phyloP scores from a whole-genome alignment of 1,139 yeast species.

The Yamadazyma sp. region DNA sequence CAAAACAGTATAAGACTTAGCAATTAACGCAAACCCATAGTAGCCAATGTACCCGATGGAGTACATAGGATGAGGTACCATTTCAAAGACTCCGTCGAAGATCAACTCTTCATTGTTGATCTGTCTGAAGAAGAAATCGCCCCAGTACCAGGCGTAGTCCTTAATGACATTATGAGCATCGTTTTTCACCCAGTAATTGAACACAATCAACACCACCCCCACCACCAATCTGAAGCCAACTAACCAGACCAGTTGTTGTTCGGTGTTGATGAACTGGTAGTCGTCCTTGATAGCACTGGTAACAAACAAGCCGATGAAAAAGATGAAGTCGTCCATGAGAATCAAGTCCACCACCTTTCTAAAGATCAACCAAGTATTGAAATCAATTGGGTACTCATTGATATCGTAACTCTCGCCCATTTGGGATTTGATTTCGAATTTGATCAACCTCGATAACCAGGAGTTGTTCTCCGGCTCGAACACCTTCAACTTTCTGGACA shows the following conservation, averaged over 20 bases:
- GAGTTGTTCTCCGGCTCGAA: slow-evolving; percentile 40
- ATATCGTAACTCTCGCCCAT: slow-evolving; percentile 57
- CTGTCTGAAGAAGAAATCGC: slow-evolving; percentile 84
- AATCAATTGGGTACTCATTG: slow-evolving; percentile 63
- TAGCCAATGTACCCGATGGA: slow-evolving; percentile 88
- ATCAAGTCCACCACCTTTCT: slow-evolving; percentile 80
- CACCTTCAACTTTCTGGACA: slow-evolving; percentile 49
- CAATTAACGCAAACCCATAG: slow-evolving; percentile 79
- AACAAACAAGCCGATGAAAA: slow-evolving; percentile 69
- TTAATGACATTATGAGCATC: slow-evolving; percentile 89
- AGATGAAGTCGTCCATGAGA: slow-evolving; percentile 82
- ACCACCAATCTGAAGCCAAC: slow-evolving; percentile 36
- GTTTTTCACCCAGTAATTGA: slow-evolving; percentile 83
- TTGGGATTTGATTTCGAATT: slow-evolving; percentile 53
- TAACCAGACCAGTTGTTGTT: slow-evolving; percentile 34
- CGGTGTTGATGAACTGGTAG: slow-evolving; percentile 37
- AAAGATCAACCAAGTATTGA: slow-evolving; percentile 81
- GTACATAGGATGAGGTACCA: slow-evolving; percentile 94
- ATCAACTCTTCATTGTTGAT: slow-evolving; percentile 72
- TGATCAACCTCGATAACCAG: slow-evolving; percentile 43
- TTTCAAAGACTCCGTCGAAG: slow-evolving; percentile 87
- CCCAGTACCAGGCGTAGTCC: slow-evolving; percentile 97
- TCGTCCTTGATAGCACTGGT: slow-evolving; percentile 50
- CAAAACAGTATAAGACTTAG: slow-evolving; percentile 73
- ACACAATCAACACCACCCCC: slow-evolving; percentile 56